phyloP scores from a whole-genome alignment of 768 basidiomycete genomes.

The Lactifluus subvellereus region DNA sequence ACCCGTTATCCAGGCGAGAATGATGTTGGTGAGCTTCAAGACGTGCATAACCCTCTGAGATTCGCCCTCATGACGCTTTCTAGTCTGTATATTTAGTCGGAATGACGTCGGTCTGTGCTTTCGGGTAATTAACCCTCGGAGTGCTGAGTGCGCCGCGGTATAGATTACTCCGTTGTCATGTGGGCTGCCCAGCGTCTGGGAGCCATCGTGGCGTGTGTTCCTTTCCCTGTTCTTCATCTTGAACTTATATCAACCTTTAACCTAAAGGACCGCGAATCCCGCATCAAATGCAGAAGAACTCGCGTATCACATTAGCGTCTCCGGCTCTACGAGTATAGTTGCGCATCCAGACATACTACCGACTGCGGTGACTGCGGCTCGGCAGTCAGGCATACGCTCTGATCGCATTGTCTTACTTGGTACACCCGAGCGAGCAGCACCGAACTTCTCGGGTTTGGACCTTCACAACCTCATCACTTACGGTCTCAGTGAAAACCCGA shows the following conservation, averaged over 20 bases:
- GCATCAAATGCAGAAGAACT: constrained; percentile 52
- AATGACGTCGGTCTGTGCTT: constrained; percentile 28
- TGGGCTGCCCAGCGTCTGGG: constrained; percentile 26
- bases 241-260: background rate
- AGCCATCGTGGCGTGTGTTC: constrained; percentile 23
- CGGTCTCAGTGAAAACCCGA: constrained; percentile 32
- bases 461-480: constrained; percentile 44
- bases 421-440: background rate
- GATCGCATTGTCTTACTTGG: constrained; percentile 30
- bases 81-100: constrained; percentile 23
- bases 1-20: constrained; percentile 30
- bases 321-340: constrained; percentile 26
- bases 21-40: constrained; percentile 32
- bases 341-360: constrained; percentile 28
- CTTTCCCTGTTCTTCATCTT: background rate
- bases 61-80: background rate
- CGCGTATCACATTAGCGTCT: constrained; percentile 41
- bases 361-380: constrained; percentile 30
- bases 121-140: background rate
- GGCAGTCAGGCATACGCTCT: constrained; percentile 29
- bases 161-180: constrained; percentile 11
- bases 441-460: constrained; percentile 23
- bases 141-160: background rate
- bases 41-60: background rate
- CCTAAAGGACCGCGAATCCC: constrained; percentile 53